phyloP scores from a whole-genome alignment of 352 stramenopile species.

The Phytophthora colocasiae region DNA sequence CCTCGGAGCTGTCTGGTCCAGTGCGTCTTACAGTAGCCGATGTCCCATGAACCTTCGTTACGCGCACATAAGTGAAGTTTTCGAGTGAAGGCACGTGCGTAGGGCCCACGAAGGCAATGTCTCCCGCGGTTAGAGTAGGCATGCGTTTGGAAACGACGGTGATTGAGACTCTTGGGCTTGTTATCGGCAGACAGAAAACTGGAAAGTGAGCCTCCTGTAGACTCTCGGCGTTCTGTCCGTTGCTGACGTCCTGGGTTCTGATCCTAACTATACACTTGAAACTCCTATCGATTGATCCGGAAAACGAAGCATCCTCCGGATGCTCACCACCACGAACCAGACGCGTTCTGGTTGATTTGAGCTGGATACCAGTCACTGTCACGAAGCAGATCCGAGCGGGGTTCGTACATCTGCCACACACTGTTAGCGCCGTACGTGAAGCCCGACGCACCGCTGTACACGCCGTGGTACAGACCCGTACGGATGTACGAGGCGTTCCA shows the following conservation, averaged over 20 bases:
- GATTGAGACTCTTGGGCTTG: no score
- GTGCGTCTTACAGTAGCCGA: not conserved
- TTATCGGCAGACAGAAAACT: no score
- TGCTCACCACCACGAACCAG: not conserved
- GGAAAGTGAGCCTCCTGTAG: no score
- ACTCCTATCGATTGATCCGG: no score
- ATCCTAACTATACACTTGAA: no score
- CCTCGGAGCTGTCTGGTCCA: not conserved
- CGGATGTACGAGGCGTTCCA: not conserved
- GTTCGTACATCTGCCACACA: constrained; percentile 1
- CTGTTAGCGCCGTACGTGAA: not conserved
- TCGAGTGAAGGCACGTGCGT: constrained; percentile 4
- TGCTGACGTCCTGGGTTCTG: no score
- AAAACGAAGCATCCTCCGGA: no score
- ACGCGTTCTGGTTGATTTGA: not conserved
- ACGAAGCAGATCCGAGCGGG: not conserved
- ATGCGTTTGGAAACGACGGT: no score
- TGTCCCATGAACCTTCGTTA: not conserved
- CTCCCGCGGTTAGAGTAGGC: no score
- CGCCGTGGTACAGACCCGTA: not conserved
- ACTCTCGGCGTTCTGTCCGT: no score
- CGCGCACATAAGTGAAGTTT: constrained; percentile 2
- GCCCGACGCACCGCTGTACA: not conserved
- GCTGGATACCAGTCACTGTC: not conserved
- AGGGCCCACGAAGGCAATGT: not conserved